phyloP scores from a whole-genome alignment of 2,329 filamentous ascomycete species.

The Colletotrichum truncatum region DNA sequence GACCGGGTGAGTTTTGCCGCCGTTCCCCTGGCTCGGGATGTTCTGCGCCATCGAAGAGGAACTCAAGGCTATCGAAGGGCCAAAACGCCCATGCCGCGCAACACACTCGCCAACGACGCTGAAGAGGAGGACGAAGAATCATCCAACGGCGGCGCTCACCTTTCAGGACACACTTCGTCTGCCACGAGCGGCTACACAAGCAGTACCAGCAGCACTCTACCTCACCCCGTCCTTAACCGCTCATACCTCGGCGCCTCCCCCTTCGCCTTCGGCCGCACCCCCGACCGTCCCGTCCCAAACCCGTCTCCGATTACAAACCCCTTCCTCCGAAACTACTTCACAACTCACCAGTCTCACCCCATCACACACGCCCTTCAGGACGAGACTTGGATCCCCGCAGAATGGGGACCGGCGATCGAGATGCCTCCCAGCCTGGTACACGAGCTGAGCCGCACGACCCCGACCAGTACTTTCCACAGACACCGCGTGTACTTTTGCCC shows the following conservation, averaged over 20 bases:
- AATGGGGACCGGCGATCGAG: neutral
- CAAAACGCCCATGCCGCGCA: neutral
- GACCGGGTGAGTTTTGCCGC: no score
- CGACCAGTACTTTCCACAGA: neutral
- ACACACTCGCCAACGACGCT: neutral
- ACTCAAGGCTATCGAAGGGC: neutral
- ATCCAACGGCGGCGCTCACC: neutral
- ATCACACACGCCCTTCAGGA: neutral
- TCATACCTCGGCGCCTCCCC: neutral
- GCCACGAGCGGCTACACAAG: neutral
- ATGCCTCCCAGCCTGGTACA: neutral
- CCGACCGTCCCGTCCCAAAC: neutral
- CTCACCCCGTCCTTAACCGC: neutral
- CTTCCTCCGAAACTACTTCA: neutral
- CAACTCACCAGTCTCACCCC: no score
- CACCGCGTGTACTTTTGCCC: slow-evolving; percentile 1
- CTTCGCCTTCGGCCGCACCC: slow-evolving; percentile 3
- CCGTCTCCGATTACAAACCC: neutral
- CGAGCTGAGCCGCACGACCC: neutral
- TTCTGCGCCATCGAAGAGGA: neutral
- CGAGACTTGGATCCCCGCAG: neutral
- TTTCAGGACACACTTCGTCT: no score
- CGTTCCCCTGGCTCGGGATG: no score
- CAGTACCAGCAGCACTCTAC: neutral
- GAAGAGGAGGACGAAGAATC: neutral